These are phyloP conservation scores for Phylloporus sp. DNA, from an alignment of 768 basidiomycete genomes.

Conservation along the genomic window DNA sequence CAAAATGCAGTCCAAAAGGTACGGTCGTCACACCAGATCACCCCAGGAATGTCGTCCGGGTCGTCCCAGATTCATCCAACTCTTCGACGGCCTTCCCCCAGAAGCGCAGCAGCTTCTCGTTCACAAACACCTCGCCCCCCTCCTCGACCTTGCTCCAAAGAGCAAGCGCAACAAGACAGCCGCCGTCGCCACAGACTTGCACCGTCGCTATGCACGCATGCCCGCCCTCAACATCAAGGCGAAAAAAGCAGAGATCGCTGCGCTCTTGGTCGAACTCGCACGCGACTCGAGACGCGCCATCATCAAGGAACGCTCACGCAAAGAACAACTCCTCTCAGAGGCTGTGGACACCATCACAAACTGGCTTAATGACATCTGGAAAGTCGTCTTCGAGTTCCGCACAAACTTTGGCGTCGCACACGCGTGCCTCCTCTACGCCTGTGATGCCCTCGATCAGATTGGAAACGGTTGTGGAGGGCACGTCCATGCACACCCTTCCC, in stretches of 20 bases:
- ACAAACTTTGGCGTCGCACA: constrained; percentile 51
- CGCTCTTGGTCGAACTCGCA: constrained; percentile 47
- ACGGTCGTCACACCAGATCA: background rate
- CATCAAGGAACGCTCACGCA: constrained; percentile 48
- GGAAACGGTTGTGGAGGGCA: constrained; percentile 34
- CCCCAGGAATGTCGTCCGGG: background rate
- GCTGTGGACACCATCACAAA: constrained; percentile 46
- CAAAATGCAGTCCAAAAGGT: no score
- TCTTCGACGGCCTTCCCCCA: constrained; percentile 49
- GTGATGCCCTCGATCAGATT: constrained; percentile 43
- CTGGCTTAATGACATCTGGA: constrained; percentile 68
- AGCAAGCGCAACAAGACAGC: constrained; percentile 37
- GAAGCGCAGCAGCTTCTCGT: constrained; percentile 48
- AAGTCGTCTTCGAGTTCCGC: constrained; percentile 52
- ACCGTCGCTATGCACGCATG: constrained; percentile 35
- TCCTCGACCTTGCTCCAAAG: constrained; percentile 42
- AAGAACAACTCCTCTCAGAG: constrained; percentile 52
- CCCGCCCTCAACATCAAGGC: constrained; percentile 48
- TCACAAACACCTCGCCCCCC: constrained; percentile 44
- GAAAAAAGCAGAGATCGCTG: constrained; percentile 52
- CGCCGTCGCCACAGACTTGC: constrained; percentile 37
- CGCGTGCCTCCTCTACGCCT: constrained; percentile 48
- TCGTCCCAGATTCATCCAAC: constrained; percentile 38
- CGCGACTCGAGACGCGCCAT: constrained; percentile 50
- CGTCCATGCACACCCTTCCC: constrained; percentile 22